Base-by-base conservation (phyloP, 768 basidiomycete genomes). In the Suillus weaverae region DNA sequence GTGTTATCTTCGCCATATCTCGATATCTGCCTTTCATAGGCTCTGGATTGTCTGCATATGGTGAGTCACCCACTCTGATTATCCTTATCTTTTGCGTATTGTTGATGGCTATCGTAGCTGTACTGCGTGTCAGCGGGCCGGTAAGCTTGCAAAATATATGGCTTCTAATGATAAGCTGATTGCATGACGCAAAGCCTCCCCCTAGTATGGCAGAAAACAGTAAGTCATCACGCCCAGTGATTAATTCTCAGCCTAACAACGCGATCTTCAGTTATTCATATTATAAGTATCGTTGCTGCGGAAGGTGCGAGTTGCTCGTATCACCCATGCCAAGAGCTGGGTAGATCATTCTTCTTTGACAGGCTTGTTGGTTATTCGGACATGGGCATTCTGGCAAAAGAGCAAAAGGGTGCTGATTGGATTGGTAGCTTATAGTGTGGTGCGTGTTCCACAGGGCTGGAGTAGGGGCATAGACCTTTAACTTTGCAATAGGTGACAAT, bases 1-100 rank as follows among this genome's bases (percentile, higher is more conserved):
- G 69, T 32, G 13, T 62, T 38, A 9, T 69, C 36, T 72, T 73
- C 30, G 64, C 44, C 13, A 20, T 60, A 20, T 72, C 71, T 6
- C 71, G 70, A 35, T 72, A 73, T 61, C 33, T 73, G 11, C 70
- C 71, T 4, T 71, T 69, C 33, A 39, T 48, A 7, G 70, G 67
- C 6, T 11, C 22, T 38, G 66, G 18, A 7, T 33, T 73, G 54
- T 63, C 66, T 33, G 60, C 43, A 39, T 67, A 69, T 53, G 51
- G 71, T 71, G 43, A 61, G 66, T 44, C 36, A 33, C 26, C n/a
- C 8, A 38, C 20, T 6, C n/a, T 14, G 26, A 11, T 18, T 13
- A 71, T 50, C 64, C 26, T 54, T 68, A 50, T 41, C 26, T 33
- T 30, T 53, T 33, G 18, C 1, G 9, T 32, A 20, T 59, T 3